Base-by-base conservation (phyloP, 257 asterid genomes). In the Capsicum chinense region DNA sequence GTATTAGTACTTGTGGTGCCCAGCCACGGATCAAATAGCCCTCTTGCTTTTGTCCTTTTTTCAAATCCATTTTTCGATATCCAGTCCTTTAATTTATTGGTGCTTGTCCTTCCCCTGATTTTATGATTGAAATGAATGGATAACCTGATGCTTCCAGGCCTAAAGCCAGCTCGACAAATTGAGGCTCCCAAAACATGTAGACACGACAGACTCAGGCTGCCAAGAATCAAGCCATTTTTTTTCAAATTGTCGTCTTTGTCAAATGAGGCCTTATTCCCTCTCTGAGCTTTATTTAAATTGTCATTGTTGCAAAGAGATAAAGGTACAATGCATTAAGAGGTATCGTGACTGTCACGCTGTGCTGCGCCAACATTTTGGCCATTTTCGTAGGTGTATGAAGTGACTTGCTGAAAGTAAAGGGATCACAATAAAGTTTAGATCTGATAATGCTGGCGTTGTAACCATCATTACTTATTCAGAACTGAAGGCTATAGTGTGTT, bases 341-440 rank as follows among this genome's bases (percentile, higher is more conserved):
- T 35, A 12, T 67, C 19, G 74, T 67, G 74, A 67, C 21, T 67
- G 74, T 35, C 74, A 67, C 74, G 3, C 74, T 48, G 35, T 67
- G 21, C 50, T 14, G 50, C 2, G 74, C 74, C 37, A 67, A 67
- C 19, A 67, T 3, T 67, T 35, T 67, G 6, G 74, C 74, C 74
- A 67, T 35, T 50, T 67, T 50, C 48, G 12, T 19, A 67, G 48
- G 0, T 21, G 74, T 35, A 35, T 67, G 3, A 67, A 50, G 50
- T 14, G 74, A 67, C 79, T 69, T 39, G 56, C 17, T 15, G 79
- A 69, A 69, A 42, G 79, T 69, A 69, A 39, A 69, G 79, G 56
- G 0, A 69, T 69, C 79, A 69, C 56, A 68, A 69, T 56, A 42
- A 42, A 69, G 35, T 69, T 69, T 42, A 39, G 56, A 26, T 69